A percentile compares a stretch with the other conserved stretches of the same genome.
Evolutionary conservation across 2,329 filamentous ascomycete genomes (phyloP).

Genomic region (Sporothrix pseudoabietina): DNA sequence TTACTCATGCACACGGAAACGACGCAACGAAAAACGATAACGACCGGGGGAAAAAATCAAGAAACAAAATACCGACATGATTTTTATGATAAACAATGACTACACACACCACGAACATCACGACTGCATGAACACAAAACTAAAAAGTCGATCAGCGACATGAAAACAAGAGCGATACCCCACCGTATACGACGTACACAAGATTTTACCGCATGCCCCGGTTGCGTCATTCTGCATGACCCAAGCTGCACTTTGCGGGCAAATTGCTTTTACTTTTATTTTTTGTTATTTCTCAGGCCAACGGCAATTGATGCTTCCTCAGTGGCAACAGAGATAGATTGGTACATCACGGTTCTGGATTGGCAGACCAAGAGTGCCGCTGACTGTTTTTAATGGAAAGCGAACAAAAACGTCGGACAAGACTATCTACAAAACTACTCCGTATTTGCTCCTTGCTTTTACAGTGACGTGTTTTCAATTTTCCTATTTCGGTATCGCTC

Average conservation of each 20-base stretch:
- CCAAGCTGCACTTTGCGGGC: not conserved
- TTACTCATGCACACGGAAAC: not conserved
- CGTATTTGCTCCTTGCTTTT: not conserved
- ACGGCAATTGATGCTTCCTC: not conserved
- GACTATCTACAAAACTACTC: not conserved
- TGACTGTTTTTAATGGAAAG: not conserved
- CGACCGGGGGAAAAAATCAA: not conserved
- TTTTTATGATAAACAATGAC: not conserved
- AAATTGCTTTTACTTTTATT: not conserved
- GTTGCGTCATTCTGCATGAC: not conserved
- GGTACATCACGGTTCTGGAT: not conserved
- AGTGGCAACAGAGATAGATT: not conserved
- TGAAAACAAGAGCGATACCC: not conserved
- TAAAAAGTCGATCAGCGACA: not conserved
- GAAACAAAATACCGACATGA: not conserved
- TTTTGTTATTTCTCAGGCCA: not conserved
- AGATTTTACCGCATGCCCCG: not conserved
- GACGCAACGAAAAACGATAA: not conserved
- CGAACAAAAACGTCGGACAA: not conserved
- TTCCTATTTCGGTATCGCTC: slow-evolving; percentile 8
- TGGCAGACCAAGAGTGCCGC: not conserved
- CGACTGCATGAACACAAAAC: not conserved
- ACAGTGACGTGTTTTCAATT: not conserved
- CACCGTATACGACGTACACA: not conserved
- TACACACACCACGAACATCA: not conserved